These are phyloP conservation scores for Solanum habrochaites DNA, from an alignment of 257 asterid genomes.

Conservation along the genomic window DNA sequence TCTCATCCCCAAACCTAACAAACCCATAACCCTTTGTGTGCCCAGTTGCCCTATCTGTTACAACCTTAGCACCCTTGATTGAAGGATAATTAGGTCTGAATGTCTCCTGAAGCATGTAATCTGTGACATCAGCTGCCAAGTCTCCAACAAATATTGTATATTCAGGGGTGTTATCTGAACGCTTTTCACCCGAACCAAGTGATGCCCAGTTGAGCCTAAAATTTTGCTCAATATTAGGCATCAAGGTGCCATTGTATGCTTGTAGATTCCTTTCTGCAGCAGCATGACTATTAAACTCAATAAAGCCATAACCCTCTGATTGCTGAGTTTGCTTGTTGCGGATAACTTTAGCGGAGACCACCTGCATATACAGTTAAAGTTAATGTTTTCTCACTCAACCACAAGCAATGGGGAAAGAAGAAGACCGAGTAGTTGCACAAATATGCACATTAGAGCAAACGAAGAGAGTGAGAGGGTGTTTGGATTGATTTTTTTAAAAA, in stretches of 20 bases:
- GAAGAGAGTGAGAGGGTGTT: background rate
- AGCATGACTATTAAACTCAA: conserved; percentile 60
- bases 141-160: conserved; percentile 78
- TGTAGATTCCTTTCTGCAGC: conserved; percentile 53
- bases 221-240: conserved; percentile 57
- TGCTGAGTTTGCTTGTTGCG: conserved; percentile 62
- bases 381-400: background rate
- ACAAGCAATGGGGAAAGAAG: background rate
- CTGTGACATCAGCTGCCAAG: conserved; percentile 84
- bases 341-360: conserved; percentile 54
- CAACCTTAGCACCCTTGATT: conserved; percentile 78
- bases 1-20: conserved; percentile 75
- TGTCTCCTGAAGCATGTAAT: conserved; percentile 58
- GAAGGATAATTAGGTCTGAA: conserved; percentile 49
- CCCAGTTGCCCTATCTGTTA: conserved; percentile 65
- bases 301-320: conserved; percentile 77
- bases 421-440: background rate
- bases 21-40: conserved; percentile 89
- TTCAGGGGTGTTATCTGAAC: conserved; percentile 54
- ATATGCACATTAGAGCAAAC: background rate
- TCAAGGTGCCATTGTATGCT: conserved; percentile 47
- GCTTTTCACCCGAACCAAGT: conserved; percentile 69
- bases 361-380: conserved; percentile 14
- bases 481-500: background rate
- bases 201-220: conserved; percentile 76